Evolutionary conservation across 257 asterid species (phyloP), one percentile per base, ranked within the genome.

Genomic region (Lithospermum erythrorhizon): DNA sequence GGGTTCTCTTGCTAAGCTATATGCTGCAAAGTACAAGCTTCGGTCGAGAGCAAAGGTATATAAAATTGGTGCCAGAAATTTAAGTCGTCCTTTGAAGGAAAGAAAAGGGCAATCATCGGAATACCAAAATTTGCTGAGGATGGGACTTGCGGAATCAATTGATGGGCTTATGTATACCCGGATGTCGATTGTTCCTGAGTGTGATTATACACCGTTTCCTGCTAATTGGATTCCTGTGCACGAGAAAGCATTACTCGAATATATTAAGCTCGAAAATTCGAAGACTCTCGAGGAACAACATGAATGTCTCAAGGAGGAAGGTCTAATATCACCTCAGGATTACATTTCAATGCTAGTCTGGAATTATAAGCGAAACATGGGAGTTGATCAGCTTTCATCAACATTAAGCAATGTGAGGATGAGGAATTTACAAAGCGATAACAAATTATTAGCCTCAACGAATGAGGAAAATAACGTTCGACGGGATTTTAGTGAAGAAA

Each of bases 1-100:
- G 67, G 98, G 97, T 71, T 91, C 97, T 29, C 97, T 91, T 61
- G 98, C 98, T 13, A 91, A 91, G 86, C 95, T 91, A 27, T 91
- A 91, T 68, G 98, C 98, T 61, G 98, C 98, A 41, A 91, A 91
- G 55, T 91, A 91, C 76, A 91, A 91, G 77, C 87, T 91, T 62
- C 76, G 98, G 54, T 91, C 98, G 14, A 80, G 97, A 49, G 98
- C 98, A 22, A 91, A 91, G 76, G 98, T 91, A 67, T 91, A 86
- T 79, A 88, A 83, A 68, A 80, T 88, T 64, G 95, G 90, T 66
- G 79, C 90, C 27, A 81, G 98, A 63, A 84, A 76, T 77, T 71
- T 91, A 72, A 83, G 87, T 65, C 94, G 95, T 19, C 98, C 98
- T 62, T 73, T 89, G 61, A 91, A 91, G 76, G 98, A 91, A 74